Evolutionary conservation across 1,284 basidiomycete genomes (phyloP), one percentile per base, ranked within the genome.

Genomic region (Heterobasidion occidentale): DNA sequence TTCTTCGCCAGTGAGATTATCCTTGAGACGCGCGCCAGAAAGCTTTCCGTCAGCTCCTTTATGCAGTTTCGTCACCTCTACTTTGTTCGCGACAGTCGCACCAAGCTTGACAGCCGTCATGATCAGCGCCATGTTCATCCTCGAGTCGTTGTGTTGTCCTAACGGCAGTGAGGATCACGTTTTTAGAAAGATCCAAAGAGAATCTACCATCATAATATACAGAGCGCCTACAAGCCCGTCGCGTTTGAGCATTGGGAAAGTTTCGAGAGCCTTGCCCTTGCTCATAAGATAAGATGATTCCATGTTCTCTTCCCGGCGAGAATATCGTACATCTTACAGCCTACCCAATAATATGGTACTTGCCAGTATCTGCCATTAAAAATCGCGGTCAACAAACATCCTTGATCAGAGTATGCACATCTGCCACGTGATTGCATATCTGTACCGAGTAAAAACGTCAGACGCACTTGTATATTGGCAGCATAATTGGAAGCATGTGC

Each of bases 61-160:
- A 74, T 88, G 83, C 15, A 98, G 77, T 15, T 77, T 72, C 11
- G 84, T 86, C 50, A 98, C 94, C 67, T 95, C 90, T 66, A 85
- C 86, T 74, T 98, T 92, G 76, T 99, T 99, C 51, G 89, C 86
- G 11, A 90, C 88, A 7, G 85, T 82, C 1, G 95, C 94, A 46
- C 96, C 96, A 60, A 93, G 86, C 66, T 94, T 92, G 47, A 98
- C 92, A 8, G 96, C 96, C 6, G 91, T 98, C 83, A 98, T 86
- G 64, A 95, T 79, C 53, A 95, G 80, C 1, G 95, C 93, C 55
- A 98, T 85, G 74, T 98, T 98, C 96, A 99, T 99, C 42, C 96
- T 84, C 6, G 96, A 90, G 68, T 99, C 96, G 66, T 98, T 99
- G 75, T 99, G 96, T 76, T 98, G 96, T 53, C 94, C 90, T 92